Evolutionary conservation across 2,329 filamentous ascomycete species (phyloP).

Genomic region (Tolypocladium guangdongense): DNA sequence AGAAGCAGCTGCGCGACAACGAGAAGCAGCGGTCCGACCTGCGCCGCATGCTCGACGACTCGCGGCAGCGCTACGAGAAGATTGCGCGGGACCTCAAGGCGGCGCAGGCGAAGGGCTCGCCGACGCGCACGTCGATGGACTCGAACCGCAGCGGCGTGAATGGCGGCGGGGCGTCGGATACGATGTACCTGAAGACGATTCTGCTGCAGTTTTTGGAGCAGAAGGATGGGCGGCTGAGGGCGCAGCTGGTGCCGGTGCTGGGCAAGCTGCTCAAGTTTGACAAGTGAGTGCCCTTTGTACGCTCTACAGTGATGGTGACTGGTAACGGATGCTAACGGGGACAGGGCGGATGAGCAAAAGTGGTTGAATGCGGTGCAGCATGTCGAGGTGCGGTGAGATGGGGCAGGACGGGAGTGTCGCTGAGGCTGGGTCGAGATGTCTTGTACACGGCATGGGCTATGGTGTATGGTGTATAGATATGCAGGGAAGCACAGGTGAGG

Average conservation of each 20-base stretch:
- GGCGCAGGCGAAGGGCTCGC: slow-evolving; percentile 28
- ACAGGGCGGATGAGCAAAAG: slow-evolving; percentile 63
- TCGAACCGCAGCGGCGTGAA: slow-evolving; percentile 23
- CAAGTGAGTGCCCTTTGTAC: slow-evolving; percentile 39
- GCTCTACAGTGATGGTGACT: background rate
- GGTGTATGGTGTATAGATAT: background rate
- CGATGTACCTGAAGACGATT: slow-evolving; percentile 69
- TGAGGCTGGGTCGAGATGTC: background rate
- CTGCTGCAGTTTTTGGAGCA: slow-evolving; percentile 73
- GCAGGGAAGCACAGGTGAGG: background rate
- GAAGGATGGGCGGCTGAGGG: slow-evolving; percentile 64
- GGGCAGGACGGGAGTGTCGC: too few relatives aligned
- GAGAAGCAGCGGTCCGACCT: slow-evolving; percentile 75
- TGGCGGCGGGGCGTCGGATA: slow-evolving; percentile 26
- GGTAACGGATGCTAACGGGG: slow-evolving; percentile 8
- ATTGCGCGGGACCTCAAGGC: slow-evolving; percentile 55
- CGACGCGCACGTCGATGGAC: slow-evolving; percentile 30
- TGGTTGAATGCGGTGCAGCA: slow-evolving; percentile 68
- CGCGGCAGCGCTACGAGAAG: slow-evolving; percentile 67
- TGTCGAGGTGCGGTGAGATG: slow-evolving; percentile 24
- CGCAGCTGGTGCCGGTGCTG: slow-evolving; percentile 67
- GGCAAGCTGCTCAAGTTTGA: slow-evolving; percentile 69
- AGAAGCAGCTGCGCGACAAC: slow-evolving; percentile 70
- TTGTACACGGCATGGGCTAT: background rate
- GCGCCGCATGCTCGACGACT: slow-evolving; percentile 66